Conservation (phyloP, 345 rosid genomes). For the Lenwebbia sp. region DNA sequence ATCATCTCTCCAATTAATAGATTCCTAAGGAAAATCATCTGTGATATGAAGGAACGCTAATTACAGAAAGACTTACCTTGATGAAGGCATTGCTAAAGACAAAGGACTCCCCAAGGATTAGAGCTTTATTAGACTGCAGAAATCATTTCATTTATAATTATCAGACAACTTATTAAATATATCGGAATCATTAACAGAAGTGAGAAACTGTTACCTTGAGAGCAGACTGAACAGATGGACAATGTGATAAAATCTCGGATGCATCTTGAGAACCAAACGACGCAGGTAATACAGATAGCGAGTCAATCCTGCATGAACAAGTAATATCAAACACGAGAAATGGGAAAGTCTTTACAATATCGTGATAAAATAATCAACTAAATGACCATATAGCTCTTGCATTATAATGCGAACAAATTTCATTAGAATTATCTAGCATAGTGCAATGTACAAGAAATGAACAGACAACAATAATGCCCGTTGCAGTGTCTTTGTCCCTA, state of each 20-base stretch:
- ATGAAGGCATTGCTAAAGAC: conserved; percentile 69
- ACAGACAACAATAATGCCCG: background rate
- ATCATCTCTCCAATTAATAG: background rate
- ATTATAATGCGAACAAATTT: background rate
- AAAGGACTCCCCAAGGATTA: conserved; percentile 61
- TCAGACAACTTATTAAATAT: background rate
- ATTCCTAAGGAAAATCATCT: background rate
- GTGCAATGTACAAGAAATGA: background rate
- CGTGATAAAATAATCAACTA: background rate
- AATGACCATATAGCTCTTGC: background rate
- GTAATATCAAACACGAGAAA: conserved; percentile 10
- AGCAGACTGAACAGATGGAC: conserved; percentile 62
- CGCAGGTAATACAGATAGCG: conserved; percentile 70
- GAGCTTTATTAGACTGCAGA: conserved; percentile 60
- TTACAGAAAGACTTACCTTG: conserved; percentile 39
- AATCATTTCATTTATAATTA: conserved; percentile 1
- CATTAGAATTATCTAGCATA: background rate
- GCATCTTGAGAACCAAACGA: conserved; percentile 70
- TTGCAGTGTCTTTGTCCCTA: background rate
- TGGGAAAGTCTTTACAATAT: background rate
- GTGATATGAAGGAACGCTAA: background rate
- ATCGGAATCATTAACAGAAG: background rate
- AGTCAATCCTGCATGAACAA: conserved; percentile 68
- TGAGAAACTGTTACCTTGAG: conserved; percentile 47
- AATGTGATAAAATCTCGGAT: conserved; percentile 58